A percentile compares a stretch with the other conserved stretches of the same genome.
These are phyloP conservation scores for Penicillium sp. DNA, from an alignment of 2,329 filamentous ascomycete species.

Conservation along the genomic window DNA sequence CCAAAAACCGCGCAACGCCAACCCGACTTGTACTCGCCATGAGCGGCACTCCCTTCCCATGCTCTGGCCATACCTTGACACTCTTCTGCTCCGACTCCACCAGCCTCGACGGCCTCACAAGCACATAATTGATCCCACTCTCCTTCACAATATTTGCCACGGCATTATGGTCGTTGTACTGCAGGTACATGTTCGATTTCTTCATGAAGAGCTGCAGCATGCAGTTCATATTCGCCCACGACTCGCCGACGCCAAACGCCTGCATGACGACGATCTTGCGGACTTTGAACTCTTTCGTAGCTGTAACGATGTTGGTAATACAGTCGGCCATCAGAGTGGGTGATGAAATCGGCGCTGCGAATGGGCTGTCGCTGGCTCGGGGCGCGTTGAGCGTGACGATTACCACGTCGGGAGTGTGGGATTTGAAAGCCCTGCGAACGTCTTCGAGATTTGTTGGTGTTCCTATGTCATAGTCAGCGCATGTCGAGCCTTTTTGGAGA, in stretches of 20 bases:
- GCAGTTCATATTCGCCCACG: slow-evolving; percentile 48
- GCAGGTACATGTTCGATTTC: slow-evolving; percentile 53
- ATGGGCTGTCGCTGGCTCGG: slow-evolving; percentile 54
- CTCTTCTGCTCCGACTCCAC: slow-evolving; percentile 42
- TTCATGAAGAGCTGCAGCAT: slow-evolving; percentile 53
- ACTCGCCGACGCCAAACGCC: slow-evolving; percentile 56
- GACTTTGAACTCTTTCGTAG: slow-evolving; percentile 44
- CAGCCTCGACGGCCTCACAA: slow-evolving; percentile 54
- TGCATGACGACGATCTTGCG: slow-evolving; percentile 57
- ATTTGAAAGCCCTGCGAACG: slow-evolving; percentile 20
- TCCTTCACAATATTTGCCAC: slow-evolving; percentile 50
- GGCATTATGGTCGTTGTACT: slow-evolving; percentile 54
- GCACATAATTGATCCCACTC: slow-evolving; percentile 45
- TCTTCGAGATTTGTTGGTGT: neutral
- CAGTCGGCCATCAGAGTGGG: slow-evolving; percentile 54
- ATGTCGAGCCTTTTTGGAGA: neutral
- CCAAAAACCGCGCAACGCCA: slow-evolving; percentile 54
- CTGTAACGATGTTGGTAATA: slow-evolving; percentile 42
- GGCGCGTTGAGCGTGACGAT: slow-evolving; percentile 57
- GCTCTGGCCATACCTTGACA: slow-evolving; percentile 49
- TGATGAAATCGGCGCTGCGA: slow-evolving; percentile 51
- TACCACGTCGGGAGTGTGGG: slow-evolving; percentile 41
- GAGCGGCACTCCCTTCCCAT: slow-evolving; percentile 50
- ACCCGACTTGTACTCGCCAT: slow-evolving; percentile 43
- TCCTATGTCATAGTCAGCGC: neutral